phyloP scores from a whole-genome alignment of 306 rosid genomes.

The Lathyrus oleraceus region DNA sequence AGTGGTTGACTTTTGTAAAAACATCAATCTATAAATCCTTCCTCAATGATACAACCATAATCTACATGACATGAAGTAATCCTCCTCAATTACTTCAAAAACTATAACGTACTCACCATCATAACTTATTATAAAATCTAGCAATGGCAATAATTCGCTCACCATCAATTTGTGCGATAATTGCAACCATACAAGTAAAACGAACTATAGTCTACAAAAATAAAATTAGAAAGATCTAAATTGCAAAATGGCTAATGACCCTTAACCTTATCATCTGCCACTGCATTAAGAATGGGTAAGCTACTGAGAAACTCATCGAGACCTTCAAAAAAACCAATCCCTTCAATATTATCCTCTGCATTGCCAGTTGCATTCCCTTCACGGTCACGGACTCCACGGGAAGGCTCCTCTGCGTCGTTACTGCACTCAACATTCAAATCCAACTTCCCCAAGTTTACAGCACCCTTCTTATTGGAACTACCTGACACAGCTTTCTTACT shows the following conservation, averaged over 20 bases:
- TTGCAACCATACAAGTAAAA: constrained; percentile 36
- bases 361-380: constrained; percentile 55
- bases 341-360: constrained; percentile 83
- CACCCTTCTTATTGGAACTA: constrained; percentile 63
- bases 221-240: constrained; percentile 35
- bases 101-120: constrained; percentile 27
- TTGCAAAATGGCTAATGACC: constrained; percentile 48
- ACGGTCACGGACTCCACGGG: constrained; percentile 35
- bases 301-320: constrained; percentile 89
- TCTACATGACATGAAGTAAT: constrained; percentile 25
- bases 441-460: constrained; percentile 62
- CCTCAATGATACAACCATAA: constrained; percentile 29
- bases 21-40: constrained; percentile 24
- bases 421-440: constrained; percentile 97
- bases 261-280: constrained; percentile 82
- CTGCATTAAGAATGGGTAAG: constrained; percentile 86
- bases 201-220: constrained; percentile 49
- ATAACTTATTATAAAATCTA: constrained; percentile 40
- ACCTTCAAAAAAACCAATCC: constrained; percentile 82
- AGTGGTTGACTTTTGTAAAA: constrained; percentile 11
- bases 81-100: constrained; percentile 33
- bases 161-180: constrained; percentile 17
- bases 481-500: constrained; percentile 47
- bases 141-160: constrained; percentile 36
- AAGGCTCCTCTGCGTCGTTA: constrained; percentile 79